Base-by-base conservation (phyloP, 306 rosid species). In the Cucumis sativus region DNA sequence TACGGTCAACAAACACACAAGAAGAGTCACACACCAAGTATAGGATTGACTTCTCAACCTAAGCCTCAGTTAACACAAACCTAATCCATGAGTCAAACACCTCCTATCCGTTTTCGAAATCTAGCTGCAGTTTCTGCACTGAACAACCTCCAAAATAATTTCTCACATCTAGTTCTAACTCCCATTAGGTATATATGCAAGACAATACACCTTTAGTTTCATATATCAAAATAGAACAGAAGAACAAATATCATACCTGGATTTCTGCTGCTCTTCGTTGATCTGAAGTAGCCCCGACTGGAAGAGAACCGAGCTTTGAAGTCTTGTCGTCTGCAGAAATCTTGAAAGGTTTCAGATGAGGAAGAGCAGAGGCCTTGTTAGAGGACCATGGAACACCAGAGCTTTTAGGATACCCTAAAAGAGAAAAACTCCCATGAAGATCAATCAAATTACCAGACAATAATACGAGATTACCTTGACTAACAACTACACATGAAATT, bases 311-410 rank as follows among this genome's bases (percentile, higher is more conserved):
- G 66, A 75, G 78, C 58, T 75, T 88, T 23, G 79, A 79, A 30
- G 83, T 60, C 84, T 79, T 85, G 7, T 89, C 93, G 74, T 89
- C 92, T 72, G 77, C 90, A 83, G 86, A 85, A 85, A 67, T 78
- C 81, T 81, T 88, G 85, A 87, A 88, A 70, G 96, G 79, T 89
- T 88, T 84, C 82, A 89, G 84, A 74, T 83, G 89, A 14, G 98
- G 91, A 77, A 84, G 15, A 47, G 88, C 83, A 79, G 93, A 85
- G 69, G 79, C 87, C 88, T 86, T 86, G 84, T 84, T 91, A 10
- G 84, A 80, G 82, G 86, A 88, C 97, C 96, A 87, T 18, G 84
- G 96, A 23, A 77, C 82, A 77, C 80, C 85, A 4, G 84, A 83
- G 75, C 83, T 82, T 77, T 78, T 87, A 6, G 58, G 20, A 75